These are phyloP conservation scores for Globisporangium barbulae DNA, from an alignment of 352 stramenopile genomes.

Conservation along the genomic window DNA sequence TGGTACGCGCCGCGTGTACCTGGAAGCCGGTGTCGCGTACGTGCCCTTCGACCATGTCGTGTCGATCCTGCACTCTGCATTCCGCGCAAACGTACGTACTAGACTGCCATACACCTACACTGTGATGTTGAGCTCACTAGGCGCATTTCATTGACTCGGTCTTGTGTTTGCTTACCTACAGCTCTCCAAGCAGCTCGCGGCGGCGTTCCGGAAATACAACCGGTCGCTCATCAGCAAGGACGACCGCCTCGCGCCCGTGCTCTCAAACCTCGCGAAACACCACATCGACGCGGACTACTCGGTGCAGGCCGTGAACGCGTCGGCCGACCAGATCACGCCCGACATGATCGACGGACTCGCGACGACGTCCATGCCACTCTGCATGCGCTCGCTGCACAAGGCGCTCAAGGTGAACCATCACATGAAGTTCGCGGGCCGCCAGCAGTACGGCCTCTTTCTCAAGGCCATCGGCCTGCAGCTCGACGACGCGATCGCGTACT, in stretches of 20 bases:
- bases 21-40: conserved; percentile 93
- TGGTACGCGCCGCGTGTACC: conserved; percentile 88
- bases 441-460: conserved; percentile 99
- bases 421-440: conserved; percentile 94
- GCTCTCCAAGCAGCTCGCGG: conserved; percentile 90
- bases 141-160: neutral
- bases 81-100: conserved; percentile 79
- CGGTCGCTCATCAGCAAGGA: conserved; percentile 91
- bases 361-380: conserved; percentile 94
- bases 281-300: conserved; percentile 93
- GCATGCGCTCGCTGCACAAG: conserved; percentile 96
- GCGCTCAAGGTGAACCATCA: conserved; percentile 95
- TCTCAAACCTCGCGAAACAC: conserved; percentile 96
- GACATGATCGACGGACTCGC: conserved; percentile 92
- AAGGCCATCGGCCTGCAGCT: conserved; percentile 96
- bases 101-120: neutral
- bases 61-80: conserved; percentile 92
- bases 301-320: conserved; percentile 26
- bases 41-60: conserved; percentile 95
- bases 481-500: conserved; percentile 96
- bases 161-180: conserved; percentile 21
- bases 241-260: conserved; percentile 90
- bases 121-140: neutral
- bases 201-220: conserved; percentile 87
- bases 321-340: conserved; percentile 71